A percentile compares a stretch with the other conserved stretches of the same genome.
Evolutionary conservation across 2,329 filamentous ascomycete species (phyloP).

Genomic region (Fusarium annulatum): DNA sequence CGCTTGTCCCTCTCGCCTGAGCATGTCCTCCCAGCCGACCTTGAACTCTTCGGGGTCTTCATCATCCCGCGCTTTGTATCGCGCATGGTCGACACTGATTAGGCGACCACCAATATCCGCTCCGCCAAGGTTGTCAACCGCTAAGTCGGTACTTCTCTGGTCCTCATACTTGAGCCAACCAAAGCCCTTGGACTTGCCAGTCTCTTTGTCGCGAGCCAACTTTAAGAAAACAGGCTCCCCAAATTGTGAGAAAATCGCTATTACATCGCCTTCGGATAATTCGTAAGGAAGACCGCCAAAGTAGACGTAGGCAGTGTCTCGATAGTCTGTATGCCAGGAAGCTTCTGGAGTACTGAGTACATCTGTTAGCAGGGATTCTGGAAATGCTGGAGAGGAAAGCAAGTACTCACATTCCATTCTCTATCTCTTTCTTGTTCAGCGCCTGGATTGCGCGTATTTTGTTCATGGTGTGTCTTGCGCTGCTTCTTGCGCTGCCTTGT

Average conservation of each 20-base stretch:
- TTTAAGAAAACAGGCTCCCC: slow-evolving; percentile 96
- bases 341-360: slow-evolving; percentile 76
- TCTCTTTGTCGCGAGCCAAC: slow-evolving; percentile 93
- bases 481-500: not conserved
- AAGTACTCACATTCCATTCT: slow-evolving; percentile 80
- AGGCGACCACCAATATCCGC: slow-evolving; percentile 83
- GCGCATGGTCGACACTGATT: slow-evolving; percentile 89
- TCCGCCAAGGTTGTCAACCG: slow-evolving; percentile 94
- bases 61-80: slow-evolving; percentile 90
- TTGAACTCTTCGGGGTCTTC: slow-evolving; percentile 71
- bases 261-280: slow-evolving; percentile 92
- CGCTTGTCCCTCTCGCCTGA: slow-evolving; percentile 60
- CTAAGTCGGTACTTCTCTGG: slow-evolving; percentile 93
- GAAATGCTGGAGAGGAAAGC: not conserved
- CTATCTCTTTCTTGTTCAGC: slow-evolving; percentile 94
- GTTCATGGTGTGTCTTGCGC: slow-evolving; percentile 74
- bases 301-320: slow-evolving; percentile 96
- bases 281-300: slow-evolving; percentile 94
- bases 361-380: slow-evolving; percentile 33
- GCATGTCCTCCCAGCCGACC: slow-evolving; percentile 70
- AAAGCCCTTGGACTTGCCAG: slow-evolving; percentile 93
- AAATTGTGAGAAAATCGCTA: slow-evolving; percentile 97
- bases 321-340: slow-evolving; percentile 98
- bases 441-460: slow-evolving; percentile 91
- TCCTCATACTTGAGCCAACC: slow-evolving; percentile 99